phyloP scores from a whole-genome alignment of 768 basidiomycete genomes.

The Pulveroboletus ravenelii region DNA sequence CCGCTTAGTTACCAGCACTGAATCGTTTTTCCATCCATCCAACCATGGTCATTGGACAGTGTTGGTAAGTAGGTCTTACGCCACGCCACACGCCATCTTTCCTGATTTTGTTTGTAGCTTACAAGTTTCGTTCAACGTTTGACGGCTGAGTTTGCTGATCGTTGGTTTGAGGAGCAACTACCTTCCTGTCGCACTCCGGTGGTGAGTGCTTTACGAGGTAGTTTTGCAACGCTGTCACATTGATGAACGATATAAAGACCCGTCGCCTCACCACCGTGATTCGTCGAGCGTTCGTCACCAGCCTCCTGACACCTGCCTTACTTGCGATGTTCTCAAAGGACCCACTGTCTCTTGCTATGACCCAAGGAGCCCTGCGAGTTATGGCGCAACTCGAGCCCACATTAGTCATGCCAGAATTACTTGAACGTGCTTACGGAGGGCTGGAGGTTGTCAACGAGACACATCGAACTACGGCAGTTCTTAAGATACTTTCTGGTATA shows the following conservation, averaged over 20 bases:
- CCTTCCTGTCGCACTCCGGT: constrained; percentile 74
- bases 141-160: constrained; percentile 70
- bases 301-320: constrained; percentile 79
- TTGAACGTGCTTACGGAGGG: constrained; percentile 88
- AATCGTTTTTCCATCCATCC: constrained; percentile 93
- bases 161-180: constrained; percentile 75
- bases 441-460: constrained; percentile 95
- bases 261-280: constrained; percentile 79
- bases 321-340: constrained; percentile 92
- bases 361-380: constrained; percentile 73
- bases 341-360: constrained; percentile 69
- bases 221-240: neutral
- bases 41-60: constrained; percentile 83
- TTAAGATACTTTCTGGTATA: constrained; percentile 78
- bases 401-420: constrained; percentile 83
- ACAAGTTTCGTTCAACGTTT: constrained; percentile 80
- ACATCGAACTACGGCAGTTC: constrained; percentile 86
- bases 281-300: constrained; percentile 75
- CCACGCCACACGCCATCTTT: neutral
- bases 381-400: constrained; percentile 78
- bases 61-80: constrained; percentile 13
- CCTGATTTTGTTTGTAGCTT: constrained; percentile 40
- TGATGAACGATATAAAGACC: constrained; percentile 35
- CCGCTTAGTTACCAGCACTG: constrained; percentile 84
- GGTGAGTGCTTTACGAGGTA: constrained; percentile 30